A percentile compares a stretch with the other conserved stretches of the same genome.
These are phyloP conservation scores for Stagonosporopsis tanaceti DNA, from an alignment of 2,329 filamentous ascomycete genomes.

Conservation along the genomic window DNA sequence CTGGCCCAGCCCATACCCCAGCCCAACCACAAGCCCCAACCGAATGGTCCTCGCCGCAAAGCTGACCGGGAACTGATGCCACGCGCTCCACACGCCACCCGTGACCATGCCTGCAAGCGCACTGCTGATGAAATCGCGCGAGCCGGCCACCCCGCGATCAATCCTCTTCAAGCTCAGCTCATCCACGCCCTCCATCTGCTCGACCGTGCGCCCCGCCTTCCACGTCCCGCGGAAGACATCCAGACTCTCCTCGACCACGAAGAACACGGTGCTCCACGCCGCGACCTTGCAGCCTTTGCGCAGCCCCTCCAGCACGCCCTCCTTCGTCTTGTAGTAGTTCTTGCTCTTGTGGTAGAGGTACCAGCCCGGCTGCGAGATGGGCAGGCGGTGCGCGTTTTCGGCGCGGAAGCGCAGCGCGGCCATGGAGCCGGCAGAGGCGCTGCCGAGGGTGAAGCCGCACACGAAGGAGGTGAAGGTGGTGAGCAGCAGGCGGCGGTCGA, in stretches of 20 bases:
- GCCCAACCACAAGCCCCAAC: constrained; percentile 78
- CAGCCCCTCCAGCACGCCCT: constrained; percentile 79
- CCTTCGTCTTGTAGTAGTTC: constrained; percentile 85
- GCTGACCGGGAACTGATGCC: constrained; percentile 81
- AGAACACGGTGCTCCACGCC: constrained; percentile 77
- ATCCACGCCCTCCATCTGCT: constrained; percentile 48
- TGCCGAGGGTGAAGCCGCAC: constrained; percentile 75
- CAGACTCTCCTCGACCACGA: constrained; percentile 84
- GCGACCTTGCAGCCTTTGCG: constrained; percentile 76
- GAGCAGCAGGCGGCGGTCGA: constrained; percentile 70
- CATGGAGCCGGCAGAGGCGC: constrained; percentile 74
- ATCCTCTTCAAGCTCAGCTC: constrained; percentile 42
- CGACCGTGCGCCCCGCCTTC: constrained; percentile 53
- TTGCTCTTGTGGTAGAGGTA: constrained; percentile 99
- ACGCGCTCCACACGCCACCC: constrained; percentile 84
- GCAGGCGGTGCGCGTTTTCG: constrained; percentile 94
- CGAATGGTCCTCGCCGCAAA: constrained; percentile 70
- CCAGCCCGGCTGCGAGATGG: constrained; percentile 84
- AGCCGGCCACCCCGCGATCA: constrained; percentile 47
- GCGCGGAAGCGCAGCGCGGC: constrained; percentile 87
- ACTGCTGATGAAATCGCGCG: constrained; percentile 77
- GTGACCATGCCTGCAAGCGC: constrained; percentile 83
- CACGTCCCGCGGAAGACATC: constrained; percentile 68
- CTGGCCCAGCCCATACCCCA: constrained; percentile 82
- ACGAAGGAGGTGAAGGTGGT: constrained; percentile 70